These are phyloP conservation scores for Neonothopanus nambi DNA, from an alignment of 1,284 basidiomycete genomes.

Conservation along the genomic window DNA sequence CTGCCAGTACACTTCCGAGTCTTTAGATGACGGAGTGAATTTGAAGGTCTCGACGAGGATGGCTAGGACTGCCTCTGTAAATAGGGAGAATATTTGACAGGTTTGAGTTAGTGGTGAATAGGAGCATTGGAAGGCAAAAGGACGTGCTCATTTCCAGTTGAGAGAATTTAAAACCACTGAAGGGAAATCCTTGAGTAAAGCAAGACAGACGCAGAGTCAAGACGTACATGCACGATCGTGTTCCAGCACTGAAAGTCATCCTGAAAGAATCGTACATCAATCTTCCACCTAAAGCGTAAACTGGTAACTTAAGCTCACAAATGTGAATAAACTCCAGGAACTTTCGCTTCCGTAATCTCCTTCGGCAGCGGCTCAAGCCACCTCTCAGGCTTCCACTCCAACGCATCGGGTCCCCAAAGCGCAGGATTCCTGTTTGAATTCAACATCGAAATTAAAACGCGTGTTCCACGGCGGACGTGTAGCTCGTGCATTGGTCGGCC, in stretches of 20 bases:
- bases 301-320: constrained; percentile 15
- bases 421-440: constrained; percentile 19
- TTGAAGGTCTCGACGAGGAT: constrained; percentile 20
- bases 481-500: constrained; percentile 27
- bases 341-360: constrained; percentile 16
- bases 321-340: constrained; percentile 25
- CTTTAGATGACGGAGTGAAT: constrained; percentile 21
- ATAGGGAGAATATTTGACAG: background rate
- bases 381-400: constrained; percentile 27
- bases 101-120: background rate
- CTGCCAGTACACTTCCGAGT: constrained; percentile 26
- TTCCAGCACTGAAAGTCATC: constrained; percentile 26
- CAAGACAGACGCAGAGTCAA: background rate
- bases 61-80: constrained; percentile 25
- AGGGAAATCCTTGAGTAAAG: background rate
- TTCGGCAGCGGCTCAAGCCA: constrained; percentile 23
- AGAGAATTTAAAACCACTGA: constrained; percentile 29
- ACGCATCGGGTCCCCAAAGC: constrained; percentile 25
- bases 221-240: constrained; percentile 23
- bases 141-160: constrained; percentile 31
- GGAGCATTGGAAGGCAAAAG: background rate
- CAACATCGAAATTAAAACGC: constrained; percentile 26
- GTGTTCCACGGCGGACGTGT: constrained; percentile 24
- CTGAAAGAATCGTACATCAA: too few species aligned
- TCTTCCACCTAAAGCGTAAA: background rate